Percentiles rank a stretch among this genome's conserved stretches.
phyloP scores from a whole-genome alignment of 2,329 filamentous ascomycete species.

The Colletotrichum karsti region DNA sequence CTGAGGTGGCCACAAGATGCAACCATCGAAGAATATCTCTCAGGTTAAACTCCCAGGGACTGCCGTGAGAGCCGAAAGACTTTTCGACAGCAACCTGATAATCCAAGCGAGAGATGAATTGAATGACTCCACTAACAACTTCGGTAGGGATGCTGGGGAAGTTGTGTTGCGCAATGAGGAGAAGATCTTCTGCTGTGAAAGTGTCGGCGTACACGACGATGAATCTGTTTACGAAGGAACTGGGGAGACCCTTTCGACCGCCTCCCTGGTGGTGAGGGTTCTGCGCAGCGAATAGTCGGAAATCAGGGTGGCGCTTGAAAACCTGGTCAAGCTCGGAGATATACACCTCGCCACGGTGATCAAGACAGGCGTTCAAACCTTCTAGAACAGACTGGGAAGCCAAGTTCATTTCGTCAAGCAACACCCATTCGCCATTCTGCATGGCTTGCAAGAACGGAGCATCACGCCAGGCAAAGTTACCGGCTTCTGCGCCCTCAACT shows the following conservation, averaged over 20 bases:
- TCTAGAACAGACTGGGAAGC: slow-evolving; percentile 97
- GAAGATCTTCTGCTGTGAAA: slow-evolving; percentile 82
- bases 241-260: slow-evolving; percentile 91
- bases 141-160: slow-evolving; percentile 71
- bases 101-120: slow-evolving; percentile 84
- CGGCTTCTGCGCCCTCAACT: slow-evolving; percentile 89
- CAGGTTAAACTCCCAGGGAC: slow-evolving; percentile 96
- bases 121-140: slow-evolving; percentile 74
- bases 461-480: slow-evolving; percentile 94
- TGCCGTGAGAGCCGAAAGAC: slow-evolving; percentile 69
- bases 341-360: slow-evolving; percentile 95
- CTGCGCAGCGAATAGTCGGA: slow-evolving; percentile 95
- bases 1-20: slow-evolving; percentile 69
- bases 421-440: slow-evolving; percentile 96
- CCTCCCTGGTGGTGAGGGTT: slow-evolving; percentile 98
- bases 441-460: slow-evolving; percentile 95
- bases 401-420: slow-evolving; percentile 98
- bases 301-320: slow-evolving; percentile 88
- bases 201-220: slow-evolving; percentile 97
- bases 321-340: slow-evolving; percentile 94
- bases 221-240: slow-evolving; percentile 97
- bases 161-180: slow-evolving; percentile 80
- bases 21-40: slow-evolving; percentile 92
- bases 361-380: slow-evolving; percentile 94
- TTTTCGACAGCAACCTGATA: slow-evolving; percentile 70